These are phyloP conservation scores for Trichoderma koningiopsis DNA, from an alignment of 2,329 filamentous ascomycete genomes.

Conservation along the genomic window DNA sequence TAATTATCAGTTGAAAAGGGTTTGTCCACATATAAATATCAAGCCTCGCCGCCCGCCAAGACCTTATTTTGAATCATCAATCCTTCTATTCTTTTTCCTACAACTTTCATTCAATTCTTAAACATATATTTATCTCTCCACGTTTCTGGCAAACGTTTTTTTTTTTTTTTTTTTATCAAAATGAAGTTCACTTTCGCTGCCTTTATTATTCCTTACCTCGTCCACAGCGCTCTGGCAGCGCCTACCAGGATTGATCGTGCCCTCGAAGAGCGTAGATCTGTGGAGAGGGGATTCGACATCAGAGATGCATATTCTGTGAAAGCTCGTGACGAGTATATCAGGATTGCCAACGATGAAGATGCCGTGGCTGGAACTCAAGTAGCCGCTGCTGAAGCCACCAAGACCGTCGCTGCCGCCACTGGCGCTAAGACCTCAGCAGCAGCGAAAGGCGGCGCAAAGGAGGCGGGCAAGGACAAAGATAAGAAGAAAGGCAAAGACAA, in stretches of 20 bases:
- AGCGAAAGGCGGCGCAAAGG: too few relatives aligned
- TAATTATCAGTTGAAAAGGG: too few relatives aligned
- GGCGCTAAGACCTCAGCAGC: too few relatives aligned
- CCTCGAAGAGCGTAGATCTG: neutral
- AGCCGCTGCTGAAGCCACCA: neutral
- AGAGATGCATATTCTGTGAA: neutral
- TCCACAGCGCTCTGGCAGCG: neutral
- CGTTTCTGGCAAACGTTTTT: neutral
- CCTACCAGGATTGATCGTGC: neutral
- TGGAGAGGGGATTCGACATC: neutral
- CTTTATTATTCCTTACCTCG: neutral
- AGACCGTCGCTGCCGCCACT: neutral
- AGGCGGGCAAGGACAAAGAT: too few relatives aligned
- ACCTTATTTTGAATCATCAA: neutral
- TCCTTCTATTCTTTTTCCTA: neutral
- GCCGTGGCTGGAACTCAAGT: neutral
- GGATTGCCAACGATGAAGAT: neutral
- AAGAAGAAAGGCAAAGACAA: too few relatives aligned
- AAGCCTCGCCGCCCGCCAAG: neutral
- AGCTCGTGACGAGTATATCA: neutral
- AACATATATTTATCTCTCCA: neutral
- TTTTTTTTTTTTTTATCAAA: neutral
- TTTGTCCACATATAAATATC: neutral
- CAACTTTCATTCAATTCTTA: neutral
- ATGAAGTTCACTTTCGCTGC: neutral